Base-by-base conservation (phyloP, 352 stramenopile species). In the Phytopythium chamaehyphon region DNA sequence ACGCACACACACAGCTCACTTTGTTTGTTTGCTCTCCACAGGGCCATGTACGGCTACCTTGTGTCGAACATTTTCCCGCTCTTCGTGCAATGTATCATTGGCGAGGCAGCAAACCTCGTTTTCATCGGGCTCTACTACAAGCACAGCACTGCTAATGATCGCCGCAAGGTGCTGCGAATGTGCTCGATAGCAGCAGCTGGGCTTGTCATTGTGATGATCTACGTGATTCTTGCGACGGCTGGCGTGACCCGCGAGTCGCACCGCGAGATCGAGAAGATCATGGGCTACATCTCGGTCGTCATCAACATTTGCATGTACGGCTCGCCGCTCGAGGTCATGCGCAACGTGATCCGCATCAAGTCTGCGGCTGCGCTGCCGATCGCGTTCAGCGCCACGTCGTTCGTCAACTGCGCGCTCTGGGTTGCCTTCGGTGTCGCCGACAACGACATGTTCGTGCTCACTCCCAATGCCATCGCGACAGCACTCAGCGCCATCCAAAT, bases 321-420 rank as follows among this genome's bases (percentile, higher is more conserved):
- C 15, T 76, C 73, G 3, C 73, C 73, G 10, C 64, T 86, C 10
- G 66, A 65, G 31, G 64, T 56, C 22, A 71, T 86, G 57, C 57
- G 52, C 49, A 61, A 63, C 37, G 74, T 83, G 8, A 40, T 83
- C 39, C 24, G 36, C 18, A 67, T 58, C 53, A 73, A 72, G 48
- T 71, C 60, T 24, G 63, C 69, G 26, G 66, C 55, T 40, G 80
- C 63, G 15, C 72, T 86, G 39, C 65, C 62, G 46, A 69, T 83
- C 54, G 21, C 57, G 6, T 71, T 86, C 54, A 66, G 73, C 35
- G 35, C 47, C 26, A 57, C 72, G 1, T 72, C 68, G 24, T 43
- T 71, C 0, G 10, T 66, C 26, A 81, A 78, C 61, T 71, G 71
- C 40, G 55, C 54, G 24, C 52, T 81, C 10, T 86, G 74, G 71